Base-by-base conservation (phyloP, 345 rosid genomes). In the Rhizophora apiculata region DNA sequence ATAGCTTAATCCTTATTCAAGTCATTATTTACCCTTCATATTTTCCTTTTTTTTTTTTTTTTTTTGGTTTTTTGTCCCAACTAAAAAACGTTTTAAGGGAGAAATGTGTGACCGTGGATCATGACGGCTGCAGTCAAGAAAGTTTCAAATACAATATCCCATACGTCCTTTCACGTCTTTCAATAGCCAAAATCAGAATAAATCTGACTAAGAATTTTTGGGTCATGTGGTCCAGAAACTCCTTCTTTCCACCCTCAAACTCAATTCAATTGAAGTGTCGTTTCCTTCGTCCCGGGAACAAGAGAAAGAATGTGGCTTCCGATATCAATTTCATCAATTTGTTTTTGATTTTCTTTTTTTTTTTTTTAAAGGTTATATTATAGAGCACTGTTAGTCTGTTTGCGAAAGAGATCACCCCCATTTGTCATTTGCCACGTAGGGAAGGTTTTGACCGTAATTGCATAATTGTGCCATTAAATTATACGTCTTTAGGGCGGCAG, bases 131-230 rank as follows among this genome's bases (percentile, higher is more conserved):
- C 62, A 67, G 37, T 4, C 34, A 36, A 27, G 54, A 67, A 37
- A 18, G 70, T 56, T 67, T 56, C 70, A 15, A 39, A 55, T 49
- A 22, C n/a, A 51, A 51, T 4, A 30, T 39, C 68, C 10, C 19
- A 29, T 16, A 48, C 30, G 68, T 18, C 67, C 64, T 39, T 56
- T 8, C 68, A 49, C 36, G 18, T 26, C 15, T 49, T 46, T 26
- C 19, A 16, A 46, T 55, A 15, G 4, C 32, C 70, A 37, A 8
- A 67, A 56, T 55, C 36, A 22, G 36, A 67, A 54, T 21, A 4
- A 24, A 5, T 5, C 4, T 39, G 48, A 39, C 39, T 15, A 21
- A 6, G 24, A 67, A 54, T 66, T 27, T 54, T 39, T 39, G 48
- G 16, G 13, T 24, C 60, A n/a, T 65, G 27, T 4, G 52, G 24